Evolutionary conservation across 1,284 basidiomycete species (phyloP).

Genomic region (Melampsora americana): DNA sequence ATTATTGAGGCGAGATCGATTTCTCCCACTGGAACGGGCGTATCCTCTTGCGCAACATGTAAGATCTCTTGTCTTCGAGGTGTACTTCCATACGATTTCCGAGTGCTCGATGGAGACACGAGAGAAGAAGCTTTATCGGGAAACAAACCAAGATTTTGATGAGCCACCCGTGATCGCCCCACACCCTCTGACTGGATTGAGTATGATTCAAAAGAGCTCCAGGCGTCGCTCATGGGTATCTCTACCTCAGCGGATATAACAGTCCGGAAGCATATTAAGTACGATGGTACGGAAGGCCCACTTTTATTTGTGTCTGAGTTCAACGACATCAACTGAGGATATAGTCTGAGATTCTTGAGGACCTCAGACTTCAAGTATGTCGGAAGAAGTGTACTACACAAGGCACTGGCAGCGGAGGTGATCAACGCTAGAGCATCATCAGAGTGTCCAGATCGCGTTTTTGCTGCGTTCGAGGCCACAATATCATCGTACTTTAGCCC

Average conservation of each 20-base stretch:
- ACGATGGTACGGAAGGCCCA: neutral
- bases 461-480: neutral
- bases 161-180: no score
- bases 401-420: neutral
- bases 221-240: conserved; percentile 3
- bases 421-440: neutral
- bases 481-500: neutral
- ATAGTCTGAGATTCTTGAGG: neutral
- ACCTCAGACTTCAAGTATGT: neutral
- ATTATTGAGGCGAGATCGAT: no score
- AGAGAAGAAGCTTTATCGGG: no score
- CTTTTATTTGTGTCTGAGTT: neutral
- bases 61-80: no score
- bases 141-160: no score
- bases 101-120: no score
- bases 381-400: neutral
- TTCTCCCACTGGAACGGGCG: no score
- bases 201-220: conserved; percentile 6
- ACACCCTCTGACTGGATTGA: neutral
- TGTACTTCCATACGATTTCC: no score
- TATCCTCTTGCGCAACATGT: no score
- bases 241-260: neutral
- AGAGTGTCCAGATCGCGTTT: neutral
- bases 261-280: neutral
- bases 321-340: neutral